Evolutionary conservation across 768 basidiomycete genomes (phyloP), one percentile per base, ranked within the genome.

Genomic region (Suillus discolor): DNA sequence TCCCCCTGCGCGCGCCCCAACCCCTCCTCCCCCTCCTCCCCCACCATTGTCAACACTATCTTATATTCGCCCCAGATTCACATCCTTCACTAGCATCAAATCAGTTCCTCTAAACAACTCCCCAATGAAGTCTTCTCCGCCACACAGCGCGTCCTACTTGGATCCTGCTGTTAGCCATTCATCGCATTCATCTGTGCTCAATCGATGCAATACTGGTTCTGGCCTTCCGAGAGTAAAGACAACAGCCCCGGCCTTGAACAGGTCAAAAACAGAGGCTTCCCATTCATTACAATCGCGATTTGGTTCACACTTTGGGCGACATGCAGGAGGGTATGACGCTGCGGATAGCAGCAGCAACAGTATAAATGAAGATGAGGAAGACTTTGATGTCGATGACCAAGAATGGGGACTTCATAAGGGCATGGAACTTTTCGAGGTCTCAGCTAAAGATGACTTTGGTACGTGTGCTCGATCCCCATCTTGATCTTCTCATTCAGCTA

Each of bases 371-470:
- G 86, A 86, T 51, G 89, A 92, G 23, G 82, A 76, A 4, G 77
- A 81, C 12, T 82, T 79, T 16, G 84, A 80, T 6, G 85, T 84
- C 23, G 79, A 79, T 9, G 75, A 74, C 4, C 79, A 80, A 47
- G 90, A 91, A 73, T 93, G 91, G 90, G 91, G 92, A 6, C 82
- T 91, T 45, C 87, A 84, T 73, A 91, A 90, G 73, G 91, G 88
- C 67, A 93, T 96, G 88, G 91, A 92, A 72, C 83, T 96, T 20
- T 93, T 92, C 69, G 93, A 97, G 74, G 93, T 97, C 23, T 96
- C 93, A 53, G 91, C 96, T 62, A 96, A 96, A 78, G 94, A 96
- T 71, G 91, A 93, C 72, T 72, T 79, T 39, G 95, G 94, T 95
- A 68, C 87, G 80, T 61, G 49, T 63, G 71, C 20, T 28, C 23